Percentiles rank a stretch among this genome's conserved stretches.
These are phyloP conservation scores for Mycena albidolilacea DNA, from an alignment of 768 basidiomycete genomes.

Conservation along the genomic window DNA sequence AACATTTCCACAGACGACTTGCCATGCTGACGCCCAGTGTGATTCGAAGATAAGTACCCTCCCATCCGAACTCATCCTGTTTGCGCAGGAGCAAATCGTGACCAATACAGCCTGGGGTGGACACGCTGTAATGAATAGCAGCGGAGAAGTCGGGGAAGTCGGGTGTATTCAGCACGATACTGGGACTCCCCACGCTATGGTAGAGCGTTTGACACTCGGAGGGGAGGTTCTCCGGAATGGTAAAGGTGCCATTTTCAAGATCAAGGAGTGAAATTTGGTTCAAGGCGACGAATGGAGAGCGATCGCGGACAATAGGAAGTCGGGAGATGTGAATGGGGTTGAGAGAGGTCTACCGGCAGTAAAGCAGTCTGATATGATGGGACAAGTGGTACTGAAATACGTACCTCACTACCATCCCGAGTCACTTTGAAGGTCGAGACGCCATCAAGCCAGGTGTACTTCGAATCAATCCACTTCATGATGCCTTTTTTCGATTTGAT, in stretches of 20 bases:
- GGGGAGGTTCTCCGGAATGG: not conserved
- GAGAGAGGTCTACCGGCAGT: too few relatives aligned
- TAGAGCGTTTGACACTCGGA: not conserved
- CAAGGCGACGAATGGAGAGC: not conserved
- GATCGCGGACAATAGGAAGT: not conserved
- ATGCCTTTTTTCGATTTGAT: not conserved
- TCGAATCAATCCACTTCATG: not conserved
- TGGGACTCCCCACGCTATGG: not conserved
- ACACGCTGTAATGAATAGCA: not conserved
- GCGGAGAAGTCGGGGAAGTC: not conserved
- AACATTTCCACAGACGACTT: not conserved
- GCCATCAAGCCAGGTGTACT: not conserved
- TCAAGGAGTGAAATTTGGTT: not conserved
- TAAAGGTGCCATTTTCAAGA: not conserved
- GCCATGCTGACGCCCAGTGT: not conserved
- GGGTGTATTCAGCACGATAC: not conserved
- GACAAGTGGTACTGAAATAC: not conserved
- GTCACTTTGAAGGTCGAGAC: not conserved
- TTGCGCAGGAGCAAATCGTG: not conserved
- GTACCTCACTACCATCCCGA: not conserved
- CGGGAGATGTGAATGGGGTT: too few relatives aligned
- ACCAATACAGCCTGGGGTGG: not conserved
- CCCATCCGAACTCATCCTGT: not conserved
- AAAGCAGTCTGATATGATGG: not conserved
- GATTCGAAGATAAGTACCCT: not conserved